phyloP scores from a whole-genome alignment of 495 filamentous ascomycete genomes.

The Penicillium cataractarum region DNA sequence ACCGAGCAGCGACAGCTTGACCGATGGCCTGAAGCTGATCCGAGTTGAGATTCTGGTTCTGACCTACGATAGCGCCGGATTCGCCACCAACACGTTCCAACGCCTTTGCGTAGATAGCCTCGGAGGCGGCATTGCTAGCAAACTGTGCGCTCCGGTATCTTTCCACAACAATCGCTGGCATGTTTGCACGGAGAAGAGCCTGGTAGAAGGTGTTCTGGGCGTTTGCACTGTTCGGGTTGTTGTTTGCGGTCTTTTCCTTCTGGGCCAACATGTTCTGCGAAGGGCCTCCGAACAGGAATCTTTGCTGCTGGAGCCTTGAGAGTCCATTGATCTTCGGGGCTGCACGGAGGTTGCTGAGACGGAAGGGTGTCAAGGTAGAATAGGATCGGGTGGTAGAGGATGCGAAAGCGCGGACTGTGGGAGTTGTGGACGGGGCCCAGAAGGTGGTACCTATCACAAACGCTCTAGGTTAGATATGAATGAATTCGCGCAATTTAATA shows the following conservation, averaged over 20 bases:
- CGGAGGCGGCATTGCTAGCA: conserved; percentile 72
- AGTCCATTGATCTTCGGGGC: conserved; percentile 28
- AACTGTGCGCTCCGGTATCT: conserved; percentile 84
- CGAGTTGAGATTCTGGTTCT: conserved; percentile 47
- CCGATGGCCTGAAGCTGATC: conserved; percentile 82
- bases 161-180: conserved; percentile 89
- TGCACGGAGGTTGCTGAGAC: conserved; percentile 28
- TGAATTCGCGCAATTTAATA: not conserved
- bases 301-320: conserved; percentile 42
- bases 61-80: conserved; percentile 39
- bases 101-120: conserved; percentile 74
- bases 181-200: conserved; percentile 84
- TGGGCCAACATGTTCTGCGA: conserved; percentile 66
- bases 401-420: conserved; percentile 19
- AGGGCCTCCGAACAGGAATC: conserved; percentile 58
- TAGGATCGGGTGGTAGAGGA: conserved; percentile 35
- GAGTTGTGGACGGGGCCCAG: conserved; percentile 26
- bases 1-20: conserved; percentile 81
- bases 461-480: not conserved
- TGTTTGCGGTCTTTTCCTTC: conserved; percentile 87
- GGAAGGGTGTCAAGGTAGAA: conserved; percentile 42
- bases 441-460: conserved; percentile 24
- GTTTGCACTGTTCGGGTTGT: conserved; percentile 80
- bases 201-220: conserved; percentile 94
- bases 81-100: conserved; percentile 68